A percentile compares a stretch with the other conserved stretches of the same genome.
phyloP scores from a whole-genome alignment of 345 rosid species.

The Sonneratia alba region DNA sequence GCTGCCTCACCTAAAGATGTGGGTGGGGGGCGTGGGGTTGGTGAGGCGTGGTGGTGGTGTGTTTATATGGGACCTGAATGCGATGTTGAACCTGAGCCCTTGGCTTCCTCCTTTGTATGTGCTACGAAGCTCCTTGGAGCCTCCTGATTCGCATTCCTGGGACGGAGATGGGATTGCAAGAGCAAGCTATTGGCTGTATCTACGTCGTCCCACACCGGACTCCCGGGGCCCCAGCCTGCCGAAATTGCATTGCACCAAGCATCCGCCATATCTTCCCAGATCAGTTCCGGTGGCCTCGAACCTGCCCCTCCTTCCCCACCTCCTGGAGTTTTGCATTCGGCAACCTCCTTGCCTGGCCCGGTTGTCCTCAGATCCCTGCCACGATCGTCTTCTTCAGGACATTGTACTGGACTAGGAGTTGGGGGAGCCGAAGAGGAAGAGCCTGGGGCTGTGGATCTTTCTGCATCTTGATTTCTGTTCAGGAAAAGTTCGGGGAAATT shows the following conservation, averaged over 20 bases:
- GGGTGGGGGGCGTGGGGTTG: too few relatives aligned
- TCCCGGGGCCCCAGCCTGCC: constrained; percentile 83
- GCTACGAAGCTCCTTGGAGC: background rate
- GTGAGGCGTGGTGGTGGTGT: too few relatives aligned
- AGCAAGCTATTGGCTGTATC: constrained; percentile 42
- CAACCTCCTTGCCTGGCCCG: constrained; percentile 23
- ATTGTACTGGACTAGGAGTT: background rate
- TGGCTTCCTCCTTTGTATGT: background rate
- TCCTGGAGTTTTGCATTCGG: background rate
- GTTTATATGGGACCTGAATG: background rate
- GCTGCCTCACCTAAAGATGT: background rate
- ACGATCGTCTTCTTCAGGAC: background rate
- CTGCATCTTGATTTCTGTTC: constrained; percentile 29
- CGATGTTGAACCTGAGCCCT: background rate
- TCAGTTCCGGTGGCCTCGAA: constrained; percentile 33
- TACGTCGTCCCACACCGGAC: constrained; percentile 89
- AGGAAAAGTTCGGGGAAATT: constrained; percentile 77
- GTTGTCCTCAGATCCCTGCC: background rate
- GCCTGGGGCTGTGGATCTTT: constrained; percentile 16
- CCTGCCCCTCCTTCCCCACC: background rate
- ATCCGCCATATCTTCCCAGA: constrained; percentile 70
- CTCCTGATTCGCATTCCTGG: background rate
- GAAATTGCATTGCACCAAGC: constrained; percentile 78
- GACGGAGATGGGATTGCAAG: constrained; percentile 39
- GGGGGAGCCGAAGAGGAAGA: constrained; percentile 14